Percentiles rank a stretch among this genome's conserved stretches.
These are phyloP conservation scores for Fusarium domesticum DNA, from an alignment of 2,329 filamentous ascomycete species.

Conservation along the genomic window DNA sequence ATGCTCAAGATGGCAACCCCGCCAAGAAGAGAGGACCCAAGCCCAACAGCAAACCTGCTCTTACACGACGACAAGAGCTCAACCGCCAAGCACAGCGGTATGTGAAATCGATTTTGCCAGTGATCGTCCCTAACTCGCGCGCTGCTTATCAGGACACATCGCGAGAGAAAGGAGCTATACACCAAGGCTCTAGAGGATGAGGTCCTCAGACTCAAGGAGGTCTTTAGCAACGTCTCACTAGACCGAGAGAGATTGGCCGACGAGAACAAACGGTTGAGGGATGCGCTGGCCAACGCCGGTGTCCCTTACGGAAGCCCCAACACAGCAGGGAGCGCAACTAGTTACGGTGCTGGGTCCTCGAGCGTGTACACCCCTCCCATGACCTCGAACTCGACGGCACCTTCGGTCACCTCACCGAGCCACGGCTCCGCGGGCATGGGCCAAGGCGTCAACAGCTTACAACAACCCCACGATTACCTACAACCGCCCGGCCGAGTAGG, in stretches of 20 bases:
- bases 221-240: constrained; percentile 69
- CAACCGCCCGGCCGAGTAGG: constrained; percentile 34
- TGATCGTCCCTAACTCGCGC: constrained; percentile 8
- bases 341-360: constrained; percentile 52
- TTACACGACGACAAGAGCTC: constrained; percentile 87
- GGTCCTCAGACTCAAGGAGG: constrained; percentile 81
- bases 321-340: constrained; percentile 47
- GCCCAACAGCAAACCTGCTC: constrained; percentile 90
- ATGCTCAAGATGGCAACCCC: constrained; percentile 72
- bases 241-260: constrained; percentile 73
- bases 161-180: constrained; percentile 93
- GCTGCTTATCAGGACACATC: constrained; percentile 72
- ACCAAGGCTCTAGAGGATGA: constrained; percentile 93
- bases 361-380: constrained; percentile 47
- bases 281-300: constrained; percentile 53
- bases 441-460: constrained; percentile 31
- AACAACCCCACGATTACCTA: constrained; percentile 30
- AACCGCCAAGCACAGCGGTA: constrained; percentile 96
- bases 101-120: constrained; percentile 13
- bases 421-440: constrained; percentile 16
- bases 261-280: constrained; percentile 74
- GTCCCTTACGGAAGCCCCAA: constrained; percentile 36
- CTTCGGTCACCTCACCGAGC: constrained; percentile 37
- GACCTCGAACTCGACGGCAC: constrained; percentile 42
- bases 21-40: constrained; percentile 92